Evolutionary conservation across 2,329 filamentous ascomycete species (phyloP).

Genomic region (Penicillium sp.): DNA sequence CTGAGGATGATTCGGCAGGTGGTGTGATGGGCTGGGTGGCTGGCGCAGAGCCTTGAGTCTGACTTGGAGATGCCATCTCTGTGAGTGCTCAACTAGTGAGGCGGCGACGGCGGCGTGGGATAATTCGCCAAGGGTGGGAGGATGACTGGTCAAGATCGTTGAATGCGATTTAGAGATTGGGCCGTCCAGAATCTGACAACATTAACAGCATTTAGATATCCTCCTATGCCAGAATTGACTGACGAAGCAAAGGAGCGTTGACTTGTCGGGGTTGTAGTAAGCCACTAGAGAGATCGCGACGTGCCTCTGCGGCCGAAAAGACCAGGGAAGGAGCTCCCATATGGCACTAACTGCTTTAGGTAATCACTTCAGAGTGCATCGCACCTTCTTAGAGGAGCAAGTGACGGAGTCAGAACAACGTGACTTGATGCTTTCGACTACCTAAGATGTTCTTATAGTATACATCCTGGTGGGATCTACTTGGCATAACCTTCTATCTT

Average conservation of each 20-base stretch:
- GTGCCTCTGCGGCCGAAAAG: constrained; percentile 24
- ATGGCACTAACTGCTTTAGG: constrained; percentile 24
- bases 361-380: constrained; percentile 4
- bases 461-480: no score
- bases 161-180: constrained; percentile 5
- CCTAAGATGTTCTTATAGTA: no score
- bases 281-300: constrained; percentile 1
- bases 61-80: constrained; percentile 41
- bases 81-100: neutral
- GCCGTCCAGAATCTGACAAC: neutral
- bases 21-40: constrained; percentile 48
- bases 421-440: no score
- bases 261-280: neutral
- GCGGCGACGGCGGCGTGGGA: neutral
- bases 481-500: no score
- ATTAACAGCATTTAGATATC: neutral
- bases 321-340: constrained; percentile 24
- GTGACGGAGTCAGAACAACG: no score
- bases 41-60: constrained; percentile 34
- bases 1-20: constrained; percentile 43
- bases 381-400: neutral
- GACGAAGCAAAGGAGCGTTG: neutral
- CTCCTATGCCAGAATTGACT: no score
- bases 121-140: constrained; percentile 3
- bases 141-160: constrained; percentile 1